Conservation (phyloP, 306 rosid genomes). For the Fragaria vesca region DNA sequence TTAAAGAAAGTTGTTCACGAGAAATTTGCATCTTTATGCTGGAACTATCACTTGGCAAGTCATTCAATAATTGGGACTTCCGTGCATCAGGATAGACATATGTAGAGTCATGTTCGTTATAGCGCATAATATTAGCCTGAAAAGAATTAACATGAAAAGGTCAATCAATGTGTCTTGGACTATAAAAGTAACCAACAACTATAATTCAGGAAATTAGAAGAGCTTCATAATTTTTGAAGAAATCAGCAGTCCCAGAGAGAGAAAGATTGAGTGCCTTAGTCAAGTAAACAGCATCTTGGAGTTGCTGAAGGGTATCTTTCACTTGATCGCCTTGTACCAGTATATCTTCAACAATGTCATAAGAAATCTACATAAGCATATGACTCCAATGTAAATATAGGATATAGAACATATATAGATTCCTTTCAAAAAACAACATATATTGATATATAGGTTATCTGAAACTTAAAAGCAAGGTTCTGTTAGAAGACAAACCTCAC, state of each 20-base stretch:
- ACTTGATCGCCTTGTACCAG: slow-evolving; percentile 71
- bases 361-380: slow-evolving; percentile 59
- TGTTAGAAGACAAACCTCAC: slow-evolving; percentile 55
- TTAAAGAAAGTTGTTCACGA: slow-evolving; percentile 42
- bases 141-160: slow-evolving; percentile 27
- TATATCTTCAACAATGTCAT: slow-evolving; percentile 84
- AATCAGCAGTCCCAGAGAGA: slow-evolving; percentile 11
- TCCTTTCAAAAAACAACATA: not conserved
- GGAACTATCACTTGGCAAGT: slow-evolving; percentile 47
- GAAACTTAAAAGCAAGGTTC: not conserved
- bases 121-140: slow-evolving; percentile 81
- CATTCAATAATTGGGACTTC: slow-evolving; percentile 47
- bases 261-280: slow-evolving; percentile 58
- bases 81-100: slow-evolving; percentile 52
- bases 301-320: slow-evolving; percentile 75
- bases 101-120: slow-evolving; percentile 62
- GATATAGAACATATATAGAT: slow-evolving; percentile 5
- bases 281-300: slow-evolving; percentile 91
- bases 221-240: slow-evolving; percentile 1
- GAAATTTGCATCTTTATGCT: slow-evolving; percentile 39
- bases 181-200: not conserved
- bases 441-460: slow-evolving; percentile 4
- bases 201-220: not conserved
- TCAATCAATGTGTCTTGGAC: slow-evolving; percentile 29
- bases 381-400: slow-evolving; percentile 19